Base-by-base conservation (phyloP, 495 filamentous ascomycete species). In the Parathielavia appendiculata region DNA sequence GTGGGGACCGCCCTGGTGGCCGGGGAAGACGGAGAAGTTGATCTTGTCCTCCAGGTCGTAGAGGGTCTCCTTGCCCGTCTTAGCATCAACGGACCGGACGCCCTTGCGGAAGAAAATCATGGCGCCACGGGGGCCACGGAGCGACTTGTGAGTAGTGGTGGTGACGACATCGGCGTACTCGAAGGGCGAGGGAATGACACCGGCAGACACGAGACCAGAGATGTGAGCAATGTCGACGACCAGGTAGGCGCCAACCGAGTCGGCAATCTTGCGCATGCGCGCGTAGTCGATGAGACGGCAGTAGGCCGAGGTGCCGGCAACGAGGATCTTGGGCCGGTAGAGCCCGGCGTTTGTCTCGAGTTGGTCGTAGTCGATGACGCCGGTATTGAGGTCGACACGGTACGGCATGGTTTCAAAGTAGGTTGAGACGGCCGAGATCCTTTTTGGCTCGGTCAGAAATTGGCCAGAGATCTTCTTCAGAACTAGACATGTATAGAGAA, bases 41-140 rank as follows among this genome's bases (percentile, higher is more conserved):
- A 99, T 99, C 46, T 91, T 91, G 56, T 82, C 79, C 80, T 97
- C 95, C 39, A 99, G 85, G 71, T 99, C 91, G 69, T 97, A 99
- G 68, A 91, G 69, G 62, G 83, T 84, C 74, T 97, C 85, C 80
- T 97, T 93, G 65, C 90, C 89, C 54, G 83, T 82, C 84, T 97
- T 97, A 71, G 86, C 77, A 71, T 97, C 90, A 46, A 84, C 84
- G 69, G 84, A 88, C 66, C 92, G 85, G 52, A 97, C 88, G 68
- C 95, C 95, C 77, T 92, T 95, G 69, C 95, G 89, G 85, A 90
- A 99, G 83, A 99, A 99, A 77, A 99, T 99, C 95, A 99, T 99
- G 70, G 95, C 95, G 71, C 95, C 95, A 76, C 95, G 88, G 54
- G 95, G 95, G 53, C 95, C 95, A 79, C 95, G 90, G 67, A 99